Conservation (phyloP, 2,329 filamentous ascomycete species). For the Catunica adiposa region DNA sequence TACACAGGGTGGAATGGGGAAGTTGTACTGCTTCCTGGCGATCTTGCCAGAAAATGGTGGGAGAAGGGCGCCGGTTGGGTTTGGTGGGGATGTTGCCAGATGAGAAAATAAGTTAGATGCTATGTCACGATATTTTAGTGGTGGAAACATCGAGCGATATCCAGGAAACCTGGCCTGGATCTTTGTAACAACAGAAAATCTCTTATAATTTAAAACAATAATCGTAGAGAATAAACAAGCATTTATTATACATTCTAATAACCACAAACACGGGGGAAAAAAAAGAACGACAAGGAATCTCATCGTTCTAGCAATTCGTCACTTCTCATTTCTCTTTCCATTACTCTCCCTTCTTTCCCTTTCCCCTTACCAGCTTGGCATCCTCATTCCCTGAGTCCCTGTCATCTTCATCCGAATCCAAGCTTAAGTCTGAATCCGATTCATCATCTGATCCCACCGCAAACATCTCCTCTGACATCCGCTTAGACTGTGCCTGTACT, state of each 20-base stretch:
- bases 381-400: conserved; percentile 35
- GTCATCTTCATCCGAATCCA: conserved; percentile 1
- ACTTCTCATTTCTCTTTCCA: not conserved
- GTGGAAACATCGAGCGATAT: not conserved
- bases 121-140: not conserved
- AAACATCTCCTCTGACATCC: conserved; percentile 73
- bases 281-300: not conserved
- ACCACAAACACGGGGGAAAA: not conserved
- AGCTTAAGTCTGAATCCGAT: conserved; percentile 8
- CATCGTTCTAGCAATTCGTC: not conserved
- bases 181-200: conserved; percentile 7
- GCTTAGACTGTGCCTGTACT: conserved; percentile 24
- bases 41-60: conserved; percentile 70
- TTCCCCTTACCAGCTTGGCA: conserved; percentile 35
- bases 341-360: conserved; percentile 15
- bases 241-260: not conserved
- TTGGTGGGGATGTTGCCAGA: conserved; percentile 52
- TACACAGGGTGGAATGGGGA: conserved; percentile 76
- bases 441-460: conserved; percentile 55
- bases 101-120: not conserved
- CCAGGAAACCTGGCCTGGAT: not conserved
- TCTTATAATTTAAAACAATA: not conserved
- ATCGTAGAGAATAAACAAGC: not conserved
- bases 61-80: conserved; percentile 66
- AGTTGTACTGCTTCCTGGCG: conserved; percentile 82